These are phyloP conservation scores for Kandelia obovata DNA, from an alignment of 345 rosid genomes.

Conservation along the genomic window DNA sequence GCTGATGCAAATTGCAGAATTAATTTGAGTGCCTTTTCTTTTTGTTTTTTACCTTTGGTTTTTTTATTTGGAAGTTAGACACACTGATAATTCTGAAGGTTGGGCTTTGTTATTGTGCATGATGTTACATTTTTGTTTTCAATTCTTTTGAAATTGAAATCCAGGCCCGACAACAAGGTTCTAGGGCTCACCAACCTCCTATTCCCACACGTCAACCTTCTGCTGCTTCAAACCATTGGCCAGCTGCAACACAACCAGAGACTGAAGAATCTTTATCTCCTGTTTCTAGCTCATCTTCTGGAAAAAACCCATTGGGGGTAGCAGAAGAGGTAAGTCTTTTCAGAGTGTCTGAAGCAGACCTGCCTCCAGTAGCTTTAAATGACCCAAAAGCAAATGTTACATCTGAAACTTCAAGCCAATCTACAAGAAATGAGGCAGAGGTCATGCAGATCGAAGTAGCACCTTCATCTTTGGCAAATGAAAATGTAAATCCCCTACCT, in stretches of 20 bases:
- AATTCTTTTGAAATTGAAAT: not conserved
- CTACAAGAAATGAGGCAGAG: slow-evolving; percentile 40
- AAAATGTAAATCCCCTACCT: slow-evolving; percentile 36
- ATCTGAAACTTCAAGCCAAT: slow-evolving; percentile 35
- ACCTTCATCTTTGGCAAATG: slow-evolving; percentile 36
- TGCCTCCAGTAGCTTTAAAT: slow-evolving; percentile 26
- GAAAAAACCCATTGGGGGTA: slow-evolving; percentile 48
- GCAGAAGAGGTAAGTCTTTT: slow-evolving; percentile 40
- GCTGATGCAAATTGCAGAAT: not conserved
- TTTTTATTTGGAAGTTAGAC: not conserved
- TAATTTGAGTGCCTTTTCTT: not conserved
- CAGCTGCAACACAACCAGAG: slow-evolving; percentile 32
- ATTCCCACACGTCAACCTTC: slow-evolving; percentile 27
- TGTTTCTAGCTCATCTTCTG: slow-evolving; percentile 67
- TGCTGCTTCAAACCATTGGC: slow-evolving; percentile 27
- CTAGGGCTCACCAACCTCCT: slow-evolving; percentile 33
- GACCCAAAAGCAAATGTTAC: slow-evolving; percentile 24
- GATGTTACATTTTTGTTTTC: not conserved
- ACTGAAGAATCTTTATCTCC: slow-evolving; percentile 59
- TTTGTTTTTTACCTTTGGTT: too few species aligned
- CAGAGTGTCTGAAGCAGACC: slow-evolving; percentile 33
- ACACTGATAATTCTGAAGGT: too few species aligned
- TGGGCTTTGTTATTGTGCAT: not conserved
- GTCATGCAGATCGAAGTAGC: slow-evolving; percentile 41
- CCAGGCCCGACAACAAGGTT: slow-evolving; percentile 40